These are phyloP conservation scores for Orbilia javanica DNA, from an alignment of 2,329 filamentous ascomycete species.

Conservation along the genomic window DNA sequence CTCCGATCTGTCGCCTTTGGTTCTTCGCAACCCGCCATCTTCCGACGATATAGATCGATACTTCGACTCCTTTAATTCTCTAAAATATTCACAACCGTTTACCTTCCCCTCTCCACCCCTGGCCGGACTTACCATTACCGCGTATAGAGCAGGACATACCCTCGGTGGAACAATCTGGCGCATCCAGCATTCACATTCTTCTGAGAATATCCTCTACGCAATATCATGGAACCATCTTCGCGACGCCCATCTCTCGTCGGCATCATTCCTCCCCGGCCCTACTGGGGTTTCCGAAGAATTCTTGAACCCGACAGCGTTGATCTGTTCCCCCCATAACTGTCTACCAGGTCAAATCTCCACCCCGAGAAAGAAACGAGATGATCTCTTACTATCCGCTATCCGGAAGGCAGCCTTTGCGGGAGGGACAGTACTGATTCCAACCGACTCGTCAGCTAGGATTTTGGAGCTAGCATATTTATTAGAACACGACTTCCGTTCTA, in stretches of 20 bases:
- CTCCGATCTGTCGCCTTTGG: conserved; percentile 68
- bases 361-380: conserved; percentile 84
- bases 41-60: conserved; percentile 90
- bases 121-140: conserved; percentile 86
- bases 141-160: conserved; percentile 95
- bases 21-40: conserved; percentile 77
- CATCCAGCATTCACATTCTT: conserved; percentile 93
- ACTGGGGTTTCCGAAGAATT: conserved; percentile 89
- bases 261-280: conserved; percentile 86
- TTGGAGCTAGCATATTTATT: conserved; percentile 91
- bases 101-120: conserved; percentile 72
- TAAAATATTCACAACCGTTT: conserved; percentile 97
- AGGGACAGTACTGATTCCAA: conserved; percentile 91
- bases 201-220: conserved; percentile 97
- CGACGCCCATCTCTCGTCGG: conserved; percentile 92
- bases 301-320: conserved; percentile 89
- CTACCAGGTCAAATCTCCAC: conserved; percentile 78
- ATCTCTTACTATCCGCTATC: conserved; percentile 84
- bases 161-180: conserved; percentile 99
- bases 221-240: conserved; percentile 98
- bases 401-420: conserved; percentile 79
- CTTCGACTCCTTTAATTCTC: conserved; percentile 87
- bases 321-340: conserved; percentile 88
- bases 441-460: conserved; percentile 94
- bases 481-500: conserved; percentile 88